Base-by-base conservation (phyloP, 345 rosid species). In the Rubroshorea leprosula region DNA sequence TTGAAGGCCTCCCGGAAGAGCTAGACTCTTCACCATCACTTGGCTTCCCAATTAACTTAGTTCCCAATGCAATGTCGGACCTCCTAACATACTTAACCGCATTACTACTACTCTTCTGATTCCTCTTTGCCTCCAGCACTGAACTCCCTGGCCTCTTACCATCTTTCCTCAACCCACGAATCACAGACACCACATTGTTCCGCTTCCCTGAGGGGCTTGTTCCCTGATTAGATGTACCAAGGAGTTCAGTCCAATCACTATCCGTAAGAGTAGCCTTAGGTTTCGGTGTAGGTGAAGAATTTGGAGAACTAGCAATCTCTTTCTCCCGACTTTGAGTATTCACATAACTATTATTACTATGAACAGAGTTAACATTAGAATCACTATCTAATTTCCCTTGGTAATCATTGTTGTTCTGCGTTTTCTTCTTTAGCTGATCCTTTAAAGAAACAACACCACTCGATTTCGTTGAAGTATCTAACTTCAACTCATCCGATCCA, bases 201-300 rank as follows among this genome's bases (percentile, higher is more conserved):
- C 72, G 73, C 12, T 71, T 71, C 51, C 62, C 63, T 9, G 68
- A 57, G 43, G 73, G 46, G 19, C 65, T 60, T n/a, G 76, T 29
- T 6, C 64, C 72, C 50, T 65, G 76, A 64, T 48, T 61, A 5
- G 89, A 84, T n/a, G 78, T 57, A 57, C 86, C 64, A 69, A 89
- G 77, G 35, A 92, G 72, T 59, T 86, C 80, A 24, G 98, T 89
- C 97, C 98, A 92, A 63, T 89, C 98, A 71, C 73, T 78, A 52
- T 92, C 98, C 62, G 81, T 83, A 24, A 81, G 81, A 14, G 78
- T 53, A 11, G 87, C 58, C 60, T 67, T 81, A 1, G 76, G 74
- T 51, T 72, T 76, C 0, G 74, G 45, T 31, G 67, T 23, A 62
- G 54, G 39, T n/a, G n/a, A n/a, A n/a, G n/a, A n/a, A 45, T 58